A percentile compares a stretch with the other conserved stretches of the same genome.
Conservation (phyloP, 2,329 filamentous ascomycete species). For the Trichoderma endophyticum region DNA sequence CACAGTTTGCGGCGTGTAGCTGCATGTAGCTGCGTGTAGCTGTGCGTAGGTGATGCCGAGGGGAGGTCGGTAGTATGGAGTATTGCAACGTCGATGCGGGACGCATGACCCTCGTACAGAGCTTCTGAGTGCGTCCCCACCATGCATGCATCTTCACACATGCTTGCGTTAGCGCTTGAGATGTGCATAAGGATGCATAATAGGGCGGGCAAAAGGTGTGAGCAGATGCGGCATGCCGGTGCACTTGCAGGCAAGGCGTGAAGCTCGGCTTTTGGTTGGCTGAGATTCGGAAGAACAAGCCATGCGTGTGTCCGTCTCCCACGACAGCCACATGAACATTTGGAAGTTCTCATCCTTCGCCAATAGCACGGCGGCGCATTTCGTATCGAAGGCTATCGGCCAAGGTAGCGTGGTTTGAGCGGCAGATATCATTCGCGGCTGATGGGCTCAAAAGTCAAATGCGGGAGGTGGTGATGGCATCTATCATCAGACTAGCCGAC, state of each 20-base stretch:
- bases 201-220: slow-evolving; percentile 11
- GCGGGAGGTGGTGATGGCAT: slow-evolving; percentile 1
- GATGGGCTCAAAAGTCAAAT: slow-evolving; percentile 7
- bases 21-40: neutral
- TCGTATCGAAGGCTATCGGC: slow-evolving; percentile 2
- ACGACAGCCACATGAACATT: neutral
- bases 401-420: neutral
- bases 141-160: slow-evolving; percentile 17
- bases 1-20: neutral
- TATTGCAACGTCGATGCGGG: slow-evolving; percentile 3
- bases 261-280: slow-evolving; percentile 7
- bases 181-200: slow-evolving; percentile 20
- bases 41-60: neutral
- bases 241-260: neutral
- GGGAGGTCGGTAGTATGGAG: slow-evolving; percentile 1
- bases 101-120: slow-evolving; percentile 19
- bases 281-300: neutral
- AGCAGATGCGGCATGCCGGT: slow-evolving; percentile 12
- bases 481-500: neutral
- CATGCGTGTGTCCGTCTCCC: slow-evolving; percentile 6
- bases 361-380: neutral
- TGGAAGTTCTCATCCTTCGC: neutral
- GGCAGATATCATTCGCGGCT: slow-evolving; percentile 7
- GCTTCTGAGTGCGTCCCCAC: slow-evolving; percentile 13
- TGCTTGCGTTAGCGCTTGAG: slow-evolving; percentile 14